Evolutionary conservation across 805 yeast species (phyloP), one percentile per base, ranked within the genome.

Genomic region (Saturnispora hagleri): DNA sequence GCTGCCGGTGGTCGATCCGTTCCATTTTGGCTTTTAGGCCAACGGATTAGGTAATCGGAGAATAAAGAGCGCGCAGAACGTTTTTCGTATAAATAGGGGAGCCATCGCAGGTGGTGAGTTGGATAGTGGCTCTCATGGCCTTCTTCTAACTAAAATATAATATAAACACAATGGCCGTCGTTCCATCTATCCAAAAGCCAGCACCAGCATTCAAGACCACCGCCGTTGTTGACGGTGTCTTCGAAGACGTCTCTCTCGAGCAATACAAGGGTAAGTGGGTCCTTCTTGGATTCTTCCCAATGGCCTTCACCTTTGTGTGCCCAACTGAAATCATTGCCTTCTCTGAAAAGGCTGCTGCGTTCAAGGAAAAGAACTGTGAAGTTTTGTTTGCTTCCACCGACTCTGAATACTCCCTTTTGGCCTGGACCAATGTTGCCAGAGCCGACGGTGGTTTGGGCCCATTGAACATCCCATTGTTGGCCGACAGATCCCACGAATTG

Each of bases 241-340:
- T 93, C 69, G 98, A 93, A 79, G 97, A 93, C 68, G 79, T 93
- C 63, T 79, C 95, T 56, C 83, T 93, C 63, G 98, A 91, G 66
- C 86, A 88, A 74, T 93, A 84, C 87, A 84, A 84, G 77, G 99
- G 99, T 69, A 88, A 93, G 76, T 93, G 97, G 96, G 97, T 93
- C 62, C 74, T 93, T 60, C 80, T 93, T 67, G 98, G 95, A 58
- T 93, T 93, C 78, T 85, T 93, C 71, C 99, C 99, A 73, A 77
- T 91, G 81, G 99, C 99, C 50, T 93, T 93, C 90, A 93, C 99
- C 56, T 93, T 93, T 64, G 98, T 93, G 58, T 93, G 99, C 77
- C 99, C 99, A 73, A 93, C 99, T 62, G 98, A 93, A 80, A 90
- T 93, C 78, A 84, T 93, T 73, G 98, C 98, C 63, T 93, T 89